Conservation (phyloP, 139 green algal species). For the Chlamydomonas incerta region DNA sequence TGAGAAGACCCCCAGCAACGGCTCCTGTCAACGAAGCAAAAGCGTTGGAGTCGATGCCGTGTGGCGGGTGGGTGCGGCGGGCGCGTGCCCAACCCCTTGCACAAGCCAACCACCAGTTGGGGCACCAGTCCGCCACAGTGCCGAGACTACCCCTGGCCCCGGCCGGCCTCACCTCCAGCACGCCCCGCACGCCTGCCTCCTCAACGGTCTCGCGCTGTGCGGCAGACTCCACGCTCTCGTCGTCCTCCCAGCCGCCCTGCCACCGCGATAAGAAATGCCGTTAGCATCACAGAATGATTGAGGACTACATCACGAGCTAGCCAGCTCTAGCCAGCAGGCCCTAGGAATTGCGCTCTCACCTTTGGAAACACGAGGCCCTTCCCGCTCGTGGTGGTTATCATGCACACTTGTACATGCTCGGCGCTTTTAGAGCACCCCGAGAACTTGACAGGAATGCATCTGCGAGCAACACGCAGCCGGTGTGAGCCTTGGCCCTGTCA, state of each 20-base stretch:
- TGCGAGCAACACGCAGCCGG: conserved; percentile 40
- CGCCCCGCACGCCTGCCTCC: conserved; percentile 90
- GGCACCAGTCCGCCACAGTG: not conserved
- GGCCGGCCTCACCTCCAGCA: conserved; percentile 72
- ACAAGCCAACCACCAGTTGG: not conserved
- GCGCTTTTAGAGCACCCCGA: not conserved
- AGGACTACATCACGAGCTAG: too few species aligned
- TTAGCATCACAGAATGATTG: too few species aligned
- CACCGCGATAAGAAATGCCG: too few species aligned
- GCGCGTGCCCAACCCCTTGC: not conserved
- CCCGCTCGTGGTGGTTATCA: conserved; percentile 76
- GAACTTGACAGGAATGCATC: conserved; percentile 85
- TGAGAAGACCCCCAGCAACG: conserved; percentile 78
- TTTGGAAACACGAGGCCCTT: conserved; percentile 90
- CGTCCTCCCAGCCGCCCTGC: conserved; percentile 93
- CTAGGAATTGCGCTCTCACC: conserved; percentile 46
- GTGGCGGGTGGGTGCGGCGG: too few species aligned
- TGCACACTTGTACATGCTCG: conserved; percentile 65
- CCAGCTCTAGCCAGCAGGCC: too few species aligned
- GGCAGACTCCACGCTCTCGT: conserved; percentile 88
- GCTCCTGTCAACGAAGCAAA: conserved; percentile 67
- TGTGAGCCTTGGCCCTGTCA: too few species aligned
- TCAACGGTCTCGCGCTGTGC: conserved; percentile 91
- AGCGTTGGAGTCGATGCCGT: too few species aligned
- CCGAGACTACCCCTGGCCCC: not conserved